Evolutionary conservation across 441 rosid species (phyloP), one percentile per base, ranked within the genome.

Genomic region (Codiaeum variegatum): DNA sequence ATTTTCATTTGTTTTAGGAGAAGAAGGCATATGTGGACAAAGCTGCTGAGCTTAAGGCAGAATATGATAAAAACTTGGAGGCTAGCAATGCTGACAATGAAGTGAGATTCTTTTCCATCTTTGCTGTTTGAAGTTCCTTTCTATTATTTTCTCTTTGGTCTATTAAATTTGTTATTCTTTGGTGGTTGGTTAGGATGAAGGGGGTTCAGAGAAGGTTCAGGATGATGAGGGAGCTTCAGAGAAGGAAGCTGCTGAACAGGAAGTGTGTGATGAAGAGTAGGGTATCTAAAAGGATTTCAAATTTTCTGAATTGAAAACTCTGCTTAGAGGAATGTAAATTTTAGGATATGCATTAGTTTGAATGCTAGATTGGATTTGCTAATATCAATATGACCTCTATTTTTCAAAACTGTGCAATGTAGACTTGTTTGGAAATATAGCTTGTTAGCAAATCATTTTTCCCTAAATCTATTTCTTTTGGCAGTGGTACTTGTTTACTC

Each of bases 31-130:
- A 91, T 64, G 0, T 68, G 52, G 97, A 88, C 9, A 91, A 85
- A 75, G 93, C 97, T 77, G 86, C 88, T 69, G 88, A 82, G 81
- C 92, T 88, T 13, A 91, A 91, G 73, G 95, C 84, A 19, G 90
- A 85, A 76, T 83, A 85, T 80, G 75, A 36, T 46, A 88, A 88
- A 78, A 80, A 83, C 54, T 56, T 71, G 71, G 88, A 81, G 60
- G 70, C 74, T 61, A 76, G 83, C 36, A 78, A 74, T 77, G 90
- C 74, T 21, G 80, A 65, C 58, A 74, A 78, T 34, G 86, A 77
- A 79, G 94, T 80, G 82, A 70, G 87, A 49, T 67, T 31, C 62
- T 10, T 38, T 23, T 36, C 47, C 12, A 19, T 6, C 38, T 72
- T 19, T 46, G n/a, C 11, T 29, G 11, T 62, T 36, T 0, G 49